Conservation (phyloP, 805 yeast species). For the Spathaspora hagerdaliae region DNA sequence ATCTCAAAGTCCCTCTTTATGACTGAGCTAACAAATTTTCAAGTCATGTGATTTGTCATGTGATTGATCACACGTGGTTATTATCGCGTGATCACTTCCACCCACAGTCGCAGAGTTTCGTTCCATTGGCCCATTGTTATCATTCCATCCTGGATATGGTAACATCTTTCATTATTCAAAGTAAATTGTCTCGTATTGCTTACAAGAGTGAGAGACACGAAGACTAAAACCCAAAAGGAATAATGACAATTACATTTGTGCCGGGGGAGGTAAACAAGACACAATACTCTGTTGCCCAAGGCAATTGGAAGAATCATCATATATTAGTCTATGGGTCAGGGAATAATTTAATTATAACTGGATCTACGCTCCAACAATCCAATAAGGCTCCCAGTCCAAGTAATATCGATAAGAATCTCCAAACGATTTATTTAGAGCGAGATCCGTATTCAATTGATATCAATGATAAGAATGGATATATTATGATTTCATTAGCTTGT, state of each 20-base stretch:
- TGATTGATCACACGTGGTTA: too few relatives aligned
- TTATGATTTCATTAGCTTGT: conserved; percentile 48
- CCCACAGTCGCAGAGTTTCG: too few relatives aligned
- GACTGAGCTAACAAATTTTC: too few relatives aligned
- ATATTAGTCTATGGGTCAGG: conserved; percentile 81
- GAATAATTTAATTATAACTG: conserved; percentile 63
- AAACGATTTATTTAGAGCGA: conserved; percentile 66
- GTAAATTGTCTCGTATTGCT: too few relatives aligned
- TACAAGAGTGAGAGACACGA: too few relatives aligned
- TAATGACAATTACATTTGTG: conserved; percentile 63
- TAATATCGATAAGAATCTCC: conserved; percentile 42
- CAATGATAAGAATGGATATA: conserved; percentile 53
- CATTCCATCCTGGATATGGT: too few relatives aligned
- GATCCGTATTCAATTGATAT: conserved; percentile 70
- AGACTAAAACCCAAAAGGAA: too few relatives aligned
- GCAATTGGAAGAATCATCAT: conserved; percentile 61
- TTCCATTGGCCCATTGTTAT: too few relatives aligned
- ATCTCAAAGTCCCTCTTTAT: too few relatives aligned
- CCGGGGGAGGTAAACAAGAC: conserved; percentile 81
- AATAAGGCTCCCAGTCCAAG: conserved; percentile 4
- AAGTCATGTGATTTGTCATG: too few relatives aligned
- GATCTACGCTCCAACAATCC: conserved; percentile 11
- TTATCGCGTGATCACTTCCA: too few relatives aligned
- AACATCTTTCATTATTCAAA: too few relatives aligned
- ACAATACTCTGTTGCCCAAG: conserved; percentile 52